These are phyloP conservation scores for Hypoxylon sp. DNA, from an alignment of 2,329 filamentous ascomycete species.

Conservation along the genomic window DNA sequence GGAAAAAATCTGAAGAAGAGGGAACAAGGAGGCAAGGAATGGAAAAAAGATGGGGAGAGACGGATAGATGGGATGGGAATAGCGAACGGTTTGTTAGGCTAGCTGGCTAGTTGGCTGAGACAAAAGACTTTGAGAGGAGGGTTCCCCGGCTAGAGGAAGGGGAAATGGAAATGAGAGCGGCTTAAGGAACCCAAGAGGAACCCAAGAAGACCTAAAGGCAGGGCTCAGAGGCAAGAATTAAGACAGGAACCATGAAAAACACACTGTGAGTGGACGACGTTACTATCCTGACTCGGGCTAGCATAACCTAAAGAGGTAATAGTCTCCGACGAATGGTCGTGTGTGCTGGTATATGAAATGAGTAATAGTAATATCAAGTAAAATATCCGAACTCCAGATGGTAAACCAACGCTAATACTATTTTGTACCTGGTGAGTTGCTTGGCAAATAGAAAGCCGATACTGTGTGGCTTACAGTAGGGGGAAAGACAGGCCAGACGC, in stretches of 20 bases:
- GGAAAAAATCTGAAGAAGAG: constrained; percentile 27
- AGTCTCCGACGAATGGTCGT: constrained; percentile 40
- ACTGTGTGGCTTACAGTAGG: constrained; percentile 37
- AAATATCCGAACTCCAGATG: constrained; percentile 41
- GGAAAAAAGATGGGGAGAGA: constrained; percentile 45
- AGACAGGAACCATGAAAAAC: constrained; percentile 32
- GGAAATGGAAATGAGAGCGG: constrained; percentile 40
- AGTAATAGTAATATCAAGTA: constrained; percentile 44
- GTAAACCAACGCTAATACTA: constrained; percentile 34
- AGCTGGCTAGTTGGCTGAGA: constrained; percentile 24
- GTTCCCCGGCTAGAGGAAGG: constrained; percentile 39
- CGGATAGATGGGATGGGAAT: constrained; percentile 39
- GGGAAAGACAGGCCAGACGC: constrained; percentile 38
- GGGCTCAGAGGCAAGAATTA: constrained; percentile 37
- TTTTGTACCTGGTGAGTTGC: constrained; percentile 28
- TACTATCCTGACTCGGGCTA: constrained; percentile 45
- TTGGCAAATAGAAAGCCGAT: constrained; percentile 19
- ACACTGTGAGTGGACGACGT: constrained; percentile 43
- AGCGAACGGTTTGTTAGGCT: constrained; percentile 10
- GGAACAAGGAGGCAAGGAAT: constrained; percentile 29
- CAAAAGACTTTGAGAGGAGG: constrained; percentile 20
- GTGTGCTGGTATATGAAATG: constrained; percentile 40
- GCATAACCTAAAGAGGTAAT: constrained; percentile 37
- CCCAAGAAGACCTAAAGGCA: constrained; percentile 26
- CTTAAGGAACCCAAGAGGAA: constrained; percentile 22